Base-by-base conservation (phyloP, 2,329 filamentous ascomycete genomes). In the Diaporthe sp. region DNA sequence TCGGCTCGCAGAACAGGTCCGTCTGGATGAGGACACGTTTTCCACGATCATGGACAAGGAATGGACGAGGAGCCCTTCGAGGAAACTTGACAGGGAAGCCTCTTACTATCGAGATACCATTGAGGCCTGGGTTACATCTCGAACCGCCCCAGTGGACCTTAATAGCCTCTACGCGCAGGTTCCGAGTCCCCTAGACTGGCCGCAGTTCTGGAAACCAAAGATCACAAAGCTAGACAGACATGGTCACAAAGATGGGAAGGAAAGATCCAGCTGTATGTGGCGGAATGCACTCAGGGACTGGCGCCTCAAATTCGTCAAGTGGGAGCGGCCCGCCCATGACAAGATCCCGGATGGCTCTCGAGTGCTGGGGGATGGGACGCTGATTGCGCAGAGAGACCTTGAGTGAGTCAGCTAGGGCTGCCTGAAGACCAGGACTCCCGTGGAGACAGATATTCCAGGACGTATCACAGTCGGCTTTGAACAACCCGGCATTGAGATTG, bases 81-180 rank as follows among this genome's bases (percentile, higher is more conserved):
- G 60, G 12, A 34, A 13, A 25, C 72, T 74, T 51, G 72, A 74
- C 10, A 25, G 9, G 20, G 61, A 74, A 5, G 10, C 51, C 3
- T 4, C 8, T 0, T 0, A 57, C 49, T 74, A 67, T 13, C 20
- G 61, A 25, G 4, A 58, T 22, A 68, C 9, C 7, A 47, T 79
- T 31, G 70, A 60, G 53, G 77, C 80, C 15, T 86, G 83, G 84
- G 53, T 31, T 31, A 31, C 31, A 31, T 31, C 31, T 31, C 31
- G 31, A 31, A 31, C 31, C 31, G 31, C 31, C 31, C 31, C 31
- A 31, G 31, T 31, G 31, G 31, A 31, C 31, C 31, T 31, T 31
- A 31, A 31, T 31, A 31, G 31, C 31, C 31, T 31, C 31, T 31
- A 72, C 15, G 55, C 71, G 28, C 57, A 72, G 34, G 57, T 31